Evolutionary conservation across 352 stramenopile genomes (phyloP).

Genomic region (Phytopythium kandeliae): DNA sequence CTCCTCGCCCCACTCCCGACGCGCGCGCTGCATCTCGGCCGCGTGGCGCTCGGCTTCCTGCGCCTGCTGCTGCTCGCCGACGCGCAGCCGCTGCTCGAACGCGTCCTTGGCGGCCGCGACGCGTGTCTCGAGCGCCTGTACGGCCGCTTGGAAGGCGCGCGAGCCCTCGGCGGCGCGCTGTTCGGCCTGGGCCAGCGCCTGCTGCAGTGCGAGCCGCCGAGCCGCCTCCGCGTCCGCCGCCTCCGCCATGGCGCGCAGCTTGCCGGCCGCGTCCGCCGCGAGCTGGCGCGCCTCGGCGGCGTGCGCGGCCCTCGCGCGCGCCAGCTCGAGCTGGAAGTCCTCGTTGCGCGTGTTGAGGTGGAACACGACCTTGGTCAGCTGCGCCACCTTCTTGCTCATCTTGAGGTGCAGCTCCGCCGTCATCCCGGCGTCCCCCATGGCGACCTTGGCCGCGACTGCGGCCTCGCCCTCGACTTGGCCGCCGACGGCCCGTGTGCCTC

Average conservation of each 20-base stretch:
- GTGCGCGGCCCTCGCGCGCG: slow-evolving; percentile 33
- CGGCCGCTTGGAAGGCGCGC: slow-evolving; percentile 36
- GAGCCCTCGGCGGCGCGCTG: slow-evolving; percentile 16
- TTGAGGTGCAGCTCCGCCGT: slow-evolving; percentile 81
- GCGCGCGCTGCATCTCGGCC: slow-evolving; percentile 55
- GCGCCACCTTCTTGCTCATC: slow-evolving; percentile 94
- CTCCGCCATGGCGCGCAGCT: slow-evolving; percentile 39
- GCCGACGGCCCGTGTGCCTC: background rate
- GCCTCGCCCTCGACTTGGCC: no score
- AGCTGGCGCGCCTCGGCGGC: slow-evolving; percentile 36
- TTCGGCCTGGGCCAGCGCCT: slow-evolving; percentile 18
- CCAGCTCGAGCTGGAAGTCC: slow-evolving; percentile 74
- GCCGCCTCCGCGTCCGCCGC: slow-evolving; percentile 24
- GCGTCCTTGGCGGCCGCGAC: slow-evolving; percentile 24
- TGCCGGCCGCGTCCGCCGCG: slow-evolving; percentile 44
- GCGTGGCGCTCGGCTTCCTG: slow-evolving; percentile 31
- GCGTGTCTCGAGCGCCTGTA: slow-evolving; percentile 37
- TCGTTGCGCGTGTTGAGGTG: slow-evolving; percentile 93
- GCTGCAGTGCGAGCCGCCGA: slow-evolving; percentile 23
- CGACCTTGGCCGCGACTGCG: no score
- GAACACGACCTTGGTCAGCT: slow-evolving; percentile 94
- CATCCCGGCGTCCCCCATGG: slow-evolving; percentile 19
- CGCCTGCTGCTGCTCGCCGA: slow-evolving; percentile 19
- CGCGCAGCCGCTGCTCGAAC: slow-evolving; percentile 36
- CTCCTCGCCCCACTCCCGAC: no score